Evolutionary conservation across 1,284 basidiomycete species (phyloP).

Genomic region (Melampsora larici-populina): DNA sequence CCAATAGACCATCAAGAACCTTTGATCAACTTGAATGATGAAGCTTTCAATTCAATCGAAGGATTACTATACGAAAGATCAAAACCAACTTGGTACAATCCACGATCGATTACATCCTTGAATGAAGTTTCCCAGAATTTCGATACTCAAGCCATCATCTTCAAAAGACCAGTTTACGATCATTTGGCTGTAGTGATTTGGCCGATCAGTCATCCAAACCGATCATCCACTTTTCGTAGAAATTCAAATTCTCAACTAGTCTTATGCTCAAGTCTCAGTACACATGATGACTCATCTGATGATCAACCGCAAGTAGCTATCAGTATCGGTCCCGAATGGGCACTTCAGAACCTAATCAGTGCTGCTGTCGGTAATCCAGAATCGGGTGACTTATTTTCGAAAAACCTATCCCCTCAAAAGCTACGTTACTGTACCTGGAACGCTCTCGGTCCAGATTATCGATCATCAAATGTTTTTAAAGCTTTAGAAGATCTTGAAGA

Average conservation of each 20-base stretch:
- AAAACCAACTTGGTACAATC: constrained; percentile 21
- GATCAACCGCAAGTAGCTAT: background rate
- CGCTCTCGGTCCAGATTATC: constrained; percentile 17
- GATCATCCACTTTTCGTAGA: constrained; percentile 3
- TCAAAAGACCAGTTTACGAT: background rate
- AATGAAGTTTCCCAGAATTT: background rate
- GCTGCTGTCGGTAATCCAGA: background rate
- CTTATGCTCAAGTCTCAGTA: background rate
- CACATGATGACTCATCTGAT: background rate
- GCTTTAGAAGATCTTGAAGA: constrained; percentile 8
- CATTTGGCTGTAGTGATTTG: background rate
- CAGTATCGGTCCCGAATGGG: background rate
- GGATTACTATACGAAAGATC: constrained; percentile 17
- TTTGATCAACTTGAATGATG: background rate
- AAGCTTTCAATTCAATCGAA: background rate
- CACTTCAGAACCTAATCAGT: background rate
- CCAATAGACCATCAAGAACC: background rate
- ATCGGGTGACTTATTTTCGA: background rate
- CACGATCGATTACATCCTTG: background rate
- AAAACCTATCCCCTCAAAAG: background rate
- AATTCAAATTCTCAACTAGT: background rate
- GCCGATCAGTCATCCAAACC: background rate
- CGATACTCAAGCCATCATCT: constrained; percentile 7
- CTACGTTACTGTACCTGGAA: constrained; percentile 27
- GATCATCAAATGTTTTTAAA: background rate